Conservation (phyloP, 129 eudicot genomes). For the Artemisia tridentata region DNA sequence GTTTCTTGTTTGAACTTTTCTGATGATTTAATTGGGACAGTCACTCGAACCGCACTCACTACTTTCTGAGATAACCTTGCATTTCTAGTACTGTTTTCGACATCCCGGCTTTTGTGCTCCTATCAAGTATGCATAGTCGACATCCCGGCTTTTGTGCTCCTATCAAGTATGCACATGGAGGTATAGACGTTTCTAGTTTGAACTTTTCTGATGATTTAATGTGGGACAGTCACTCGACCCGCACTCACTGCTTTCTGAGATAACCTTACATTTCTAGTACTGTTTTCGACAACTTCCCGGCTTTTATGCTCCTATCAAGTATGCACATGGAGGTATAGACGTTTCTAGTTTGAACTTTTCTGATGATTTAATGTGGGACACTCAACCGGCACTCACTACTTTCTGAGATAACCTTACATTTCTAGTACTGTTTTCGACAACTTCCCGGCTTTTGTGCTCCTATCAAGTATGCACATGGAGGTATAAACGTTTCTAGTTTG, state of each 20-base stretch:
- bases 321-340: slow-evolving; percentile 18
- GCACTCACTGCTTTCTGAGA: too few species aligned
- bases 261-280: not conserved
- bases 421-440: slow-evolving; percentile 12
- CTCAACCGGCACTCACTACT: too few species aligned
- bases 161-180: slow-evolving; percentile 21
- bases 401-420: not conserved
- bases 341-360: slow-evolving; percentile 15
- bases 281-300: slow-evolving; percentile 12
- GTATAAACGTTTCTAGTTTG: slow-evolving; percentile 10
- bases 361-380: slow-evolving; percentile 17
- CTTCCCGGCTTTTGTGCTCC: slow-evolving; percentile 18
- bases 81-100: slow-evolving; percentile 11
- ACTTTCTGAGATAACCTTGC: not conserved
- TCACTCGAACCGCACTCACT: not conserved
- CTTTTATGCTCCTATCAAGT: slow-evolving; percentile 16
- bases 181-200: slow-evolving; percentile 12
- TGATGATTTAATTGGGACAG: slow-evolving; percentile 17
- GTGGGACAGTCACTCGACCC: not conserved
- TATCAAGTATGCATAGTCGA: slow-evolving; percentile 12
- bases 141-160: slow-evolving; percentile 19
- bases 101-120: slow-evolving; percentile 19
- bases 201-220: slow-evolving; percentile 15
- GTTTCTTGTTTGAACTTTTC: slow-evolving; percentile 17
- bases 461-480: slow-evolving; percentile 21